Evolutionary conservation across 176 grass and related monocot species (phyloP).

Genomic region (Dactylis glomerata): DNA sequence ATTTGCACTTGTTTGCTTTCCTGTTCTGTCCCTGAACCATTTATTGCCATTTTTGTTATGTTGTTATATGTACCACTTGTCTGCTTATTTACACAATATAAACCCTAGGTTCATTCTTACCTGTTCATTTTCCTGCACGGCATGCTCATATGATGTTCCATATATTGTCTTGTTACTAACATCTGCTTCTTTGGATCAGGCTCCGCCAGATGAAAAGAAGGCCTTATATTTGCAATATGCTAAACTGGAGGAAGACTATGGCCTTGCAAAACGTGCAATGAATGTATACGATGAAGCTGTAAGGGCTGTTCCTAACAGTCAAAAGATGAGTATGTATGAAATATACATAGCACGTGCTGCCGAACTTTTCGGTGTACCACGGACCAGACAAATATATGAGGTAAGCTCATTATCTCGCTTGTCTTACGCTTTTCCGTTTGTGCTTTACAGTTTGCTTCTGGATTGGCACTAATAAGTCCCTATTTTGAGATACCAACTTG

Average conservation of each 20-base stretch:
- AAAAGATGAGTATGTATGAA: constrained; percentile 86
- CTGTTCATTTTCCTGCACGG: constrained; percentile 13
- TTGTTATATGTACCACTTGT: neutral
- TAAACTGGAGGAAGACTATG: constrained; percentile 86
- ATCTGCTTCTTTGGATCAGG: constrained; percentile 42
- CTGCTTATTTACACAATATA: constrained; percentile 20
- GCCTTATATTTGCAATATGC: constrained; percentile 79
- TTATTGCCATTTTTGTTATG: neutral
- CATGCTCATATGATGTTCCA: neutral
- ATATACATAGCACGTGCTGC: constrained; percentile 76
- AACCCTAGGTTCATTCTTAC: neutral
- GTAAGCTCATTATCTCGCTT: constrained; percentile 31
- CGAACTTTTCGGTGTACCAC: constrained; percentile 75
- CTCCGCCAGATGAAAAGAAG: constrained; percentile 70
- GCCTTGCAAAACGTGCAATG: constrained; percentile 80
- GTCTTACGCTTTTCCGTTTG: neutral
- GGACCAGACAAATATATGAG: constrained; percentile 79
- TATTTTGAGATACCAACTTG: constrained; percentile 13
- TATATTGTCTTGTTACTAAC: constrained; percentile 30
- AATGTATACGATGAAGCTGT: constrained; percentile 81
- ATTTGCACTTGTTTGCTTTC: constrained; percentile 4
- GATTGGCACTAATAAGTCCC: neutral
- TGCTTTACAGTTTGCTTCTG: constrained; percentile 11
- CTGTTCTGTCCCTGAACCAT: neutral
- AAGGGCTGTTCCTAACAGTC: constrained; percentile 56